Evolutionary conservation across 1,284 basidiomycete species (phyloP), one percentile per base, ranked within the genome.

Genomic region (Inonotus obliquus): DNA sequence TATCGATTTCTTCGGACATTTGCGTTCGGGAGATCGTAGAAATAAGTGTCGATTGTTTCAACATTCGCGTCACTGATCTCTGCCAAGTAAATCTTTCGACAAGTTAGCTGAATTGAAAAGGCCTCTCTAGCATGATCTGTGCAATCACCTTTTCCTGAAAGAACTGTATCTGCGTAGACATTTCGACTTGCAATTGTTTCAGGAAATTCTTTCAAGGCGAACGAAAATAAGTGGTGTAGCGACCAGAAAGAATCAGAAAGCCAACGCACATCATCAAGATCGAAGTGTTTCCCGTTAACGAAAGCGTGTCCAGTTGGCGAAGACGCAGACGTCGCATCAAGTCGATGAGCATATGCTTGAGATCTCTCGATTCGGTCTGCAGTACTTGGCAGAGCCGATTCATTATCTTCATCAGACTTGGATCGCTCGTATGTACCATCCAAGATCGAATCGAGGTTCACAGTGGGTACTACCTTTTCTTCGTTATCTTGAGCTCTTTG

Each of bases 21-120:
- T 0, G 92, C 86, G 0, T 81, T 82, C 0, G 94, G 90, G 2
- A 94, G 81, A 69, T 97, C 92, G 71, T 97, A 98, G 76, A 98
- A 98, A 74, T 89, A 92, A 4, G 81, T 89, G 11, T 84, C 75
- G 54, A 94, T 79, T 21, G 75, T 72, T 2, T 73, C 76, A 7
- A 74, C 71, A 59, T 83, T 77, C 1, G 78, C 77, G 49, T 92
- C 87, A 2, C 77, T 79, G 17, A 96, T 70, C 37, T 78, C 73
- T 2, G 86, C 84, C 52, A 75, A 72, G 70, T 91, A 90, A 14
- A 94, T 74, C 86, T 93, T 65, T 23, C 35, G 6, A 13, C 32
- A 58, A 48, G 17, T 54, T 32, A 23, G 37, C 14, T 35, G 21
- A 2, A 53, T 49, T 51, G 1, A 21, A 32, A 21, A 25, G 6